Base-by-base conservation (phyloP, 2,329 filamentous ascomycete genomes). In the Trichothecium roseum region DNA sequence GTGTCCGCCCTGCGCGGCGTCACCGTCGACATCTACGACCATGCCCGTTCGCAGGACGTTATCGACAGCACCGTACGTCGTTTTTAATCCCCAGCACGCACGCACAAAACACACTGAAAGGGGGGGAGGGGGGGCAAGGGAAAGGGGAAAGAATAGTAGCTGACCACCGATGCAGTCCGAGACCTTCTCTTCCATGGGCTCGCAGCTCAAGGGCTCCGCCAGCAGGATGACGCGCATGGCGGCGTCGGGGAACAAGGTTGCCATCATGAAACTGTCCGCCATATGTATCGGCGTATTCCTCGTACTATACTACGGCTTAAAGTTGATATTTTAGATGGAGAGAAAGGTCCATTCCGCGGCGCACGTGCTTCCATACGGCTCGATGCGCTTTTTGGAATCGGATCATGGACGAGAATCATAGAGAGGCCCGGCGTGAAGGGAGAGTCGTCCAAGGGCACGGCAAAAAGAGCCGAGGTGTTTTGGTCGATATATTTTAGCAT, bases 21-120 rank as follows among this genome's bases (percentile, higher is more conserved):
- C 34, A 98, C 91, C 29, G 78, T 96, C 45, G 87, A 98, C 65
- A 98, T 98, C 53, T 95, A 96, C 71, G 88, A 96, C 63, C 87
- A 91, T 56, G 91, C 91, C 34, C 78, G 86, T 39, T 77, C 84
- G 49, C 89, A 96, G 50, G 77, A 83, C 45, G 75, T 94, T 43
- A 84, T 98, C 46, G 86, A 98, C 60, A 79, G 77, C 52, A 89
- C 84, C 28, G 85, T 93, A 70, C 39, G 76, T 45, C 27, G 22
- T 28, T 13, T 30, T 18, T 14, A 8, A 9, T 31, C 17, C 16
- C 17, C 18, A 14, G 24, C 28, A 16, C 18, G 14, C 8, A 14
- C 13, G 9, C n/a, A n/a, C n/a, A n/a, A n/a, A n/a, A n/a, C n/a
- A n/a, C n/a, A n/a, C n/a, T n/a, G n/a, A n/a, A n/a, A n/a, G n/a